These are phyloP conservation scores for Ampelocalamus luodianensis DNA, from an alignment of 176 grass and related monocot species.

Conservation along the genomic window DNA sequence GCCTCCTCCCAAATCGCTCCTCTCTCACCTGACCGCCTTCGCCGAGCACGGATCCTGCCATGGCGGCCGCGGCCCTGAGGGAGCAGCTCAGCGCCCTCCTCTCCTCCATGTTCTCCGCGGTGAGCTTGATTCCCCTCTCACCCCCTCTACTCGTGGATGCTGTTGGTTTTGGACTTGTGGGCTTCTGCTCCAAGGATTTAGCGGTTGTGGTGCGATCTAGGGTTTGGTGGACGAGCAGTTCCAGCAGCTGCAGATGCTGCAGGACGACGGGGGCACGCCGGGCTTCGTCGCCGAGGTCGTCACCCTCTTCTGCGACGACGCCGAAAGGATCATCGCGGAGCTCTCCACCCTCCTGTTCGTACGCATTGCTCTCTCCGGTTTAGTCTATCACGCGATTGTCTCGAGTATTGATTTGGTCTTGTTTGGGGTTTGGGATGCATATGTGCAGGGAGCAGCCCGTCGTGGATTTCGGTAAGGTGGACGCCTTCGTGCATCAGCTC, in stretches of 20 bases:
- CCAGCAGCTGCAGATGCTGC: slow-evolving; percentile 78
- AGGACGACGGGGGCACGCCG: slow-evolving; percentile 67
- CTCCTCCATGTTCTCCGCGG: slow-evolving; percentile 57
- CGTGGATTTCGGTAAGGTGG: slow-evolving; percentile 76
- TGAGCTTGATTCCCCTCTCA: neutral
- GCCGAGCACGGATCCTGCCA: no score
- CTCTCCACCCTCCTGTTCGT: slow-evolving; percentile 60
- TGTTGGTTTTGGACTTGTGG: neutral
- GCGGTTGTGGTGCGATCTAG: slow-evolving; percentile 34
- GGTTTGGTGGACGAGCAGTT: slow-evolving; percentile 86
- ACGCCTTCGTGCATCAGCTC: slow-evolving; percentile 79
- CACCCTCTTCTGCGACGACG: slow-evolving; percentile 78
- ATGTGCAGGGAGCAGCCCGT: slow-evolving; percentile 55
- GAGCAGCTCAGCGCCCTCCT: slow-evolving; percentile 65
- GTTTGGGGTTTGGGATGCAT: neutral
- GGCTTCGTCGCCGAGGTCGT: slow-evolving; percentile 75
- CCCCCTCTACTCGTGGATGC: neutral
- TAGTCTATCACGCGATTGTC: neutral
- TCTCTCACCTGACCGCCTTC: no score
- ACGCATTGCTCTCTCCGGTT: neutral
- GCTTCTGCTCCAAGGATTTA: neutral
- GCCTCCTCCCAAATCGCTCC: no score
- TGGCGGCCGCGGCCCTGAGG: slow-evolving; percentile 52
- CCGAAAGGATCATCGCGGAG: slow-evolving; percentile 62
- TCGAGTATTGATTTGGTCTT: neutral